Percentiles rank a stretch among this genome's conserved stretches.
phyloP scores from a whole-genome alignment of 768 basidiomycete genomes.

The Termitomyces sp. region DNA sequence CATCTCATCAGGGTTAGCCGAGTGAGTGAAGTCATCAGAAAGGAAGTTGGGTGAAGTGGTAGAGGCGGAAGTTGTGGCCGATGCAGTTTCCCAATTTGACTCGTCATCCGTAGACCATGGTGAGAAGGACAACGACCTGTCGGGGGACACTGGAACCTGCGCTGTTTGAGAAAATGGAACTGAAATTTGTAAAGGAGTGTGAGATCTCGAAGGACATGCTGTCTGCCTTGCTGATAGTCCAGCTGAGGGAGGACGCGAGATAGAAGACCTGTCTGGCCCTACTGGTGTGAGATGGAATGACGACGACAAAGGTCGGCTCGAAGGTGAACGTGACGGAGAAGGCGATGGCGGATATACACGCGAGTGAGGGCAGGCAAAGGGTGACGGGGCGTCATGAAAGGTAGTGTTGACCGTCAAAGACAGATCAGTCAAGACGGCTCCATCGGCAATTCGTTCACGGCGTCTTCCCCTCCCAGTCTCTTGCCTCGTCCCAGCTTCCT shows the following conservation, averaged over 20 bases:
- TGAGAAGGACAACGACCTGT: slow-evolving; percentile 35
- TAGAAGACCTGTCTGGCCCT: slow-evolving; percentile 12
- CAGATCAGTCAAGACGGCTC: slow-evolving; percentile 25
- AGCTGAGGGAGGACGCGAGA: slow-evolving; percentile 5
- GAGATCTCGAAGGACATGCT: slow-evolving; percentile 25
- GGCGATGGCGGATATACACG: slow-evolving; percentile 50
- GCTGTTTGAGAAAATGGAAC: slow-evolving; percentile 18
- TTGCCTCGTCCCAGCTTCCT: slow-evolving; percentile 35
- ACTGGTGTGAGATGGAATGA: slow-evolving; percentile 14
- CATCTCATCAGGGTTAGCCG: neutral
- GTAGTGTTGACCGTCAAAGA: slow-evolving; percentile 19
- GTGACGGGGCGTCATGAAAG: slow-evolving; percentile 30
- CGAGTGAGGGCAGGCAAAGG: slow-evolving; percentile 35
- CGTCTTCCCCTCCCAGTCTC: slow-evolving; percentile 54
- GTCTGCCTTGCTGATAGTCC: slow-evolving; percentile 20
- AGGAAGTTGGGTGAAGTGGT: slow-evolving; percentile 40
- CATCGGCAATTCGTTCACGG: slow-evolving; percentile 48
- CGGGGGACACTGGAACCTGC: slow-evolving; percentile 24
- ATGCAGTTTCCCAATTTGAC: slow-evolving; percentile 70
- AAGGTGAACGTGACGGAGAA: slow-evolving; percentile 44
- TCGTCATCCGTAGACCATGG: slow-evolving; percentile 78
- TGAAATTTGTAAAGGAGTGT: slow-evolving; percentile 31
- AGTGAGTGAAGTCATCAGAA: slow-evolving; percentile 12
- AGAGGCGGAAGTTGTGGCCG: slow-evolving; percentile 54
- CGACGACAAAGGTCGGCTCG: slow-evolving; percentile 22